phyloP scores from a whole-genome alignment of 768 basidiomycete species.

The Omphalotus guepiniiformis region DNA sequence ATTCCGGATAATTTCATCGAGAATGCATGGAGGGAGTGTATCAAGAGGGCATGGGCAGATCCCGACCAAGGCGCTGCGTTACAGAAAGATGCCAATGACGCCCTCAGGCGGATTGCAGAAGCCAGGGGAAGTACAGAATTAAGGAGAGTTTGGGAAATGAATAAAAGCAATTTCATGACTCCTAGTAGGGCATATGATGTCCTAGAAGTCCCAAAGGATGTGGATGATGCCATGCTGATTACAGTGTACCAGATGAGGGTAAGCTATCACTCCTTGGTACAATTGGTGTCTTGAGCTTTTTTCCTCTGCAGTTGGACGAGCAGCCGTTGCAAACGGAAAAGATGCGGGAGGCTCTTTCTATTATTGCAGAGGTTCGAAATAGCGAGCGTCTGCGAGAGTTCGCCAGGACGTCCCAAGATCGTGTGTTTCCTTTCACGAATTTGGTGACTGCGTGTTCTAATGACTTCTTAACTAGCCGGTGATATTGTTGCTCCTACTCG shows the following conservation, averaged over 20 bases:
- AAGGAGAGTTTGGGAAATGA: slow-evolving; percentile 45
- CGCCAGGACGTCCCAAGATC: slow-evolving; percentile 63
- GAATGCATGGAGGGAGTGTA: slow-evolving; percentile 63
- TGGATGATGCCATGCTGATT: slow-evolving; percentile 74
- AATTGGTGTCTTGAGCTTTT: slow-evolving; percentile 7
- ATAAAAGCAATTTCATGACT: slow-evolving; percentile 64
- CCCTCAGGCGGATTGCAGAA: slow-evolving; percentile 68
- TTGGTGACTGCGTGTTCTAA: not conserved
- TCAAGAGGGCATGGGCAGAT: slow-evolving; percentile 54
- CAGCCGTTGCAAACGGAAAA: slow-evolving; percentile 60
- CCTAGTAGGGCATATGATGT: slow-evolving; percentile 68
- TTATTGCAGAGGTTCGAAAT: slow-evolving; percentile 72
- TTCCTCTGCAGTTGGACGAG: slow-evolving; percentile 57
- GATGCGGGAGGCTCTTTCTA: slow-evolving; percentile 66
- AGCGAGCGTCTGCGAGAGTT: slow-evolving; percentile 69
- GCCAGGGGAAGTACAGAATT: slow-evolving; percentile 47
- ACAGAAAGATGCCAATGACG: slow-evolving; percentile 57
- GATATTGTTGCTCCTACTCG: slow-evolving; percentile 49
- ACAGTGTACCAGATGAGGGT: slow-evolving; percentile 72
- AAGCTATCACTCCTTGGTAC: slow-evolving; percentile 17
- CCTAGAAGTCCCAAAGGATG: slow-evolving; percentile 64
- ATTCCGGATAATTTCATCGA: slow-evolving; percentile 67
- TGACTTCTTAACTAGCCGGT: slow-evolving; percentile 46
- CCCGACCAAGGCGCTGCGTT: slow-evolving; percentile 40
- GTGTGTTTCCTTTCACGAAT: slow-evolving; percentile 39